These are phyloP conservation scores for Reticulomyxa filosa DNA, from an alignment of 78 protist species.

Conservation along the genomic window DNA sequence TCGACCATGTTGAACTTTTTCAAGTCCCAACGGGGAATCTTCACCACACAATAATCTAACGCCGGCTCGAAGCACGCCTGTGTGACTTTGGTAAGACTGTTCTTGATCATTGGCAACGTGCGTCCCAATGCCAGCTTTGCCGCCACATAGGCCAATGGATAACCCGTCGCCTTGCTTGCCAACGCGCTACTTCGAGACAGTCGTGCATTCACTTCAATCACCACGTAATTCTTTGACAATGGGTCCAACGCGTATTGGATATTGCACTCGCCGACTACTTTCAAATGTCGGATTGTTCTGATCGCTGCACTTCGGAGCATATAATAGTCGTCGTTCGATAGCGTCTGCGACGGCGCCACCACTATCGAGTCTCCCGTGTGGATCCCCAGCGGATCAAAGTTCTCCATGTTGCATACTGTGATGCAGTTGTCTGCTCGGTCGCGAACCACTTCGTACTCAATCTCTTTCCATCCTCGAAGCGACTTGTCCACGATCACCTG, in stretches of 20 bases:
- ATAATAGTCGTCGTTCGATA: slow-evolving; percentile 74
- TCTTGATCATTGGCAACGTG: slow-evolving; percentile 32
- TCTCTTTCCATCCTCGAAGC: slow-evolving; percentile 85
- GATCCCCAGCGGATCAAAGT: slow-evolving; percentile 87
- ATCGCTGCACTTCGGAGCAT: slow-evolving; percentile 66
- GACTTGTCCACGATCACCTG: slow-evolving; percentile 77
- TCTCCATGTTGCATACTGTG: slow-evolving; percentile 97
- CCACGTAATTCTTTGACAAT: slow-evolving; percentile 38
- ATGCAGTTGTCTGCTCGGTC: slow-evolving; percentile 84
- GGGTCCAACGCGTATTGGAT: slow-evolving; percentile 89
- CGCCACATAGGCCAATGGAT: slow-evolving; percentile 83
- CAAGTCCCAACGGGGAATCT: slow-evolving; percentile 65
- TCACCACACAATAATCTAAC: slow-evolving; percentile 80
- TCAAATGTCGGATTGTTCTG: slow-evolving; percentile 73
- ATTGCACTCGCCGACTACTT: slow-evolving; percentile 90
- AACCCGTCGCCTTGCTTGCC: slow-evolving; percentile 92
- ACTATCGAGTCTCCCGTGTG: slow-evolving; percentile 97
- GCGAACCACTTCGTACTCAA: slow-evolving; percentile 93
- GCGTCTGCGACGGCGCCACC: slow-evolving; percentile 90
- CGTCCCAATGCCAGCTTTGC: slow-evolving; percentile 76
- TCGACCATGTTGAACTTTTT: slow-evolving; percentile 50
- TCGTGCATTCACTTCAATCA: slow-evolving; percentile 85
- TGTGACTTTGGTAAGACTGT: slow-evolving; percentile 61
- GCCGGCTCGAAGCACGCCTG: slow-evolving; percentile 87
- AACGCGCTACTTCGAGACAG: slow-evolving; percentile 78